Conservation (phyloP, 352 stramenopile genomes). For the Globisporangium cylindrosporum region DNA sequence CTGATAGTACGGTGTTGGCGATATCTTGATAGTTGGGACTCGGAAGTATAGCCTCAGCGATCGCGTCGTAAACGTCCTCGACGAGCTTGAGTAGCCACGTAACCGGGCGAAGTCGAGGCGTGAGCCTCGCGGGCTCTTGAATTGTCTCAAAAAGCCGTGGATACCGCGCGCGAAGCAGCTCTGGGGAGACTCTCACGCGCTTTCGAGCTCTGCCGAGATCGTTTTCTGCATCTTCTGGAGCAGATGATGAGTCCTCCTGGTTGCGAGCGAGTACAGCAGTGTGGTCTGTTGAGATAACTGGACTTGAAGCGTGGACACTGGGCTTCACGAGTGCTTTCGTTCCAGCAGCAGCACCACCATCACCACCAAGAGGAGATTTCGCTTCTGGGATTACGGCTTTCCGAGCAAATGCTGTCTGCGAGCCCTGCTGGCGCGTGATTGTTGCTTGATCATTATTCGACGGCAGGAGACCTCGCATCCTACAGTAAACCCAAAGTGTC, state of each 20-base stretch:
- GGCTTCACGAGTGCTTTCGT: slow-evolving; percentile 7
- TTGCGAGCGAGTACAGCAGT: slow-evolving; percentile 8
- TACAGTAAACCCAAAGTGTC: not conserved
- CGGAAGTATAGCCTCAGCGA: slow-evolving; percentile 25
- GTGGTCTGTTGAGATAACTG: not conserved
- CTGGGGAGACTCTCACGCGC: slow-evolving; percentile 17
- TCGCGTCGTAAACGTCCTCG: slow-evolving; percentile 63
- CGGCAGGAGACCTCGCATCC: slow-evolving; percentile 8
- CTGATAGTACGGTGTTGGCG: not conserved
- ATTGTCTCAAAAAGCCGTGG: slow-evolving; percentile 46
- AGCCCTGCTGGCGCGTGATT: not conserved
- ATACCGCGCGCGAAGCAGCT: slow-evolving; percentile 44
- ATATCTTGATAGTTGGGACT: not conserved
- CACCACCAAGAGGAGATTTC: not conserved
- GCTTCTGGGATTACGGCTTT: not conserved
- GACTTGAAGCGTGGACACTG: not conserved
- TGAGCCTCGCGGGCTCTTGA: slow-evolving; percentile 11
- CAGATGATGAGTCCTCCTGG: slow-evolving; percentile 3
- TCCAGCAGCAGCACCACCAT: not conserved
- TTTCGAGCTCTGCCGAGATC: not conserved
- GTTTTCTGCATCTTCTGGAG: not conserved
- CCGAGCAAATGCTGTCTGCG: not conserved
- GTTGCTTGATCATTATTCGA: not conserved
- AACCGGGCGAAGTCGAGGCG: slow-evolving; percentile 41
- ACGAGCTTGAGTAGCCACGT: slow-evolving; percentile 64